Base-by-base conservation (phyloP, 352 stramenopile species). In the Saprolegnia diclina region DNA sequence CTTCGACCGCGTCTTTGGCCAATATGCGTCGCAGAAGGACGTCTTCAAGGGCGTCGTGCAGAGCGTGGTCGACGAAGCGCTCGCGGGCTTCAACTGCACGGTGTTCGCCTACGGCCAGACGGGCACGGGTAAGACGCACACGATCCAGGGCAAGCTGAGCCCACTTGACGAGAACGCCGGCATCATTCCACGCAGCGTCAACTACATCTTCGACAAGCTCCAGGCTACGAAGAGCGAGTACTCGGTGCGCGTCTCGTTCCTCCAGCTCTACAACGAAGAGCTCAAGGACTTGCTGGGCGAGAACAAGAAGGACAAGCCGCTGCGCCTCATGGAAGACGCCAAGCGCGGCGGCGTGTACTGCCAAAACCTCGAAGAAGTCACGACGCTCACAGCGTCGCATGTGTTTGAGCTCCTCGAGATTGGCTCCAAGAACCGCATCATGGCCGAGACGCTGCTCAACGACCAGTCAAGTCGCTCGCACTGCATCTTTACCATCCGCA, bases 231-330 rank as follows among this genome's bases (percentile, higher is more conserved):
- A 91, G 55, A 90, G 97, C 68, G 88, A 96, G 71, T 98, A 96
- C 72, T 94, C 81, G 50, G 94, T 99, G 52, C 94, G 90, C 32
- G 92, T 98, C 26, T 98, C 91, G 44, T 99, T 98, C 75, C 79
- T 99, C 62, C 96, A 99, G 83, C 89, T 99, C 56, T 99, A 99
- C 85, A 99, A 99, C 70, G 97, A 99, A 79, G 96, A 99, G 65
- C 78, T 98, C 9, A 91, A 94, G 52, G 96, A 99, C 74, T 73
- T 99, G 54, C 75, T 98, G 14, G 81, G 82, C 29, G 82, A 84
- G 14, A 86, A 89, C 68, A 94, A 93, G 73, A 90, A 91, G 74
- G 66, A 66, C 10, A 67, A 71, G 40, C 50, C 42, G 16, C 73
- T 97, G 66, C 76, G 87, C 9, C 76, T 97, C 9, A 91, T 96